Percentiles rank a stretch among this genome's conserved stretches.
phyloP scores from a whole-genome alignment of 116 monocot species.

The Dioscorea cayenensis region DNA sequence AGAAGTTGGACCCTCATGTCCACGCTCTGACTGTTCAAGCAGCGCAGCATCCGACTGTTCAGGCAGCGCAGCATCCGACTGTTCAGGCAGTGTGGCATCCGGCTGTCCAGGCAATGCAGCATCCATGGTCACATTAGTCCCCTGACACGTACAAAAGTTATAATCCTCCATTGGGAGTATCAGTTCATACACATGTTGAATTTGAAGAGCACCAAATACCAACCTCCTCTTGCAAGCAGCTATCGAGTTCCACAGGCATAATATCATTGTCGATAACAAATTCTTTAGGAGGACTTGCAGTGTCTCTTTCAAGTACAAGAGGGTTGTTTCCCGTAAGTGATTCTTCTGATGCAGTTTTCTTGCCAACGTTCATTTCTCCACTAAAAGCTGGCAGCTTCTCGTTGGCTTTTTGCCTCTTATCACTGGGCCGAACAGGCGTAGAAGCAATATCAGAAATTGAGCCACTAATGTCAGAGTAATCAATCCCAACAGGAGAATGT shows the following conservation, averaged over 20 bases:
- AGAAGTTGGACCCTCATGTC: constrained; percentile 3
- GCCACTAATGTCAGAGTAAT: not conserved
- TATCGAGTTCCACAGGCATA: not conserved
- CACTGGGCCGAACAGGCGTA: not conserved
- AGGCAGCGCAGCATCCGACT: not conserved
- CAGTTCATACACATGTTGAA: too few species aligned
- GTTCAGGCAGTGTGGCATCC: too few species aligned
- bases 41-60: not conserved
- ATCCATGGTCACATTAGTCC: not conserved
- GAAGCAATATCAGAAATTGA: not conserved
- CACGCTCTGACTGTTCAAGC: not conserved
- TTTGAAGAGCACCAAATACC: not conserved
- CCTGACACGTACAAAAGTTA: not conserved
- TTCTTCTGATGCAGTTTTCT: not conserved
- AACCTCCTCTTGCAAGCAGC: constrained; percentile 9
- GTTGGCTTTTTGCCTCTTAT: not conserved
- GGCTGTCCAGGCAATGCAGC: too few species aligned
- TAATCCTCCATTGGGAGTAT: not conserved
- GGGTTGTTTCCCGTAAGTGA: not conserved
- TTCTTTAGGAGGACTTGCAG: not conserved
- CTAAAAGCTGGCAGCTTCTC: not conserved
- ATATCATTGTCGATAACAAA: not conserved
- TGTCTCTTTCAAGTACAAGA: not conserved
- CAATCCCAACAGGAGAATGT: constrained; percentile 6
- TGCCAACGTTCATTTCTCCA: not conserved